Conservation (phyloP, 75 land plant genomes). For the Sequoia sempervirens region DNA sequence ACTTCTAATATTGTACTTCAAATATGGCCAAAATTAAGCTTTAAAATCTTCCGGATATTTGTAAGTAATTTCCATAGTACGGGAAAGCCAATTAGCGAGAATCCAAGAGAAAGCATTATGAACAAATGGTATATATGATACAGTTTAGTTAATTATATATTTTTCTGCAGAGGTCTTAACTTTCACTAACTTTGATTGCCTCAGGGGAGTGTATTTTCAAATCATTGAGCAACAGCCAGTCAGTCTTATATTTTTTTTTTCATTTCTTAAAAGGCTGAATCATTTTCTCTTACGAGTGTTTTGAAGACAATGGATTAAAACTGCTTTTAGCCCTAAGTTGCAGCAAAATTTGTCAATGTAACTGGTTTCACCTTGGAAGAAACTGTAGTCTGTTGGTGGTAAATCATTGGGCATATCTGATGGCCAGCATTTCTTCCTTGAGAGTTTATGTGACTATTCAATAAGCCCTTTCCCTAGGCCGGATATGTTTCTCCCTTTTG, state of each 20-base stretch:
- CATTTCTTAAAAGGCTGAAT: not conserved
- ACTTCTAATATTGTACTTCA: not conserved
- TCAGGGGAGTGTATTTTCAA: not conserved
- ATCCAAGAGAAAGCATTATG: not conserved
- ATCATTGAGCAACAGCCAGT: not conserved
- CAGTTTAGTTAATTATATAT: not conserved
- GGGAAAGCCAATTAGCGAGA: not conserved
- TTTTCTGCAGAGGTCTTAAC: not conserved
- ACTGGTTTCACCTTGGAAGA: not conserved
- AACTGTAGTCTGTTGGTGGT: not conserved
- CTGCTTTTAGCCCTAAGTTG: not conserved
- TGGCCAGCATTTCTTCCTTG: not conserved
- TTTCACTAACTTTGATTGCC: not conserved
- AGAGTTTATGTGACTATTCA: not conserved
- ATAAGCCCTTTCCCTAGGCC: not conserved
- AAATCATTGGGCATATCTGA: not conserved
- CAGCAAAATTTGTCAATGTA: not conserved
- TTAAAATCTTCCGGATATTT: not conserved
- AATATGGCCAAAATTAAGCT: not conserved
- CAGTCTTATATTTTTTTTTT: not conserved
- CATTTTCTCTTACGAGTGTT: not conserved
- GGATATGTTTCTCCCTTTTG: not conserved
- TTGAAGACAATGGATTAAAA: not conserved
- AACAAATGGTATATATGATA: not conserved
- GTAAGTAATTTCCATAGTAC: not conserved